Base-by-base conservation (phyloP, 2,329 filamentous ascomycete species). In the Myriosclerotinia scirpicola region DNA sequence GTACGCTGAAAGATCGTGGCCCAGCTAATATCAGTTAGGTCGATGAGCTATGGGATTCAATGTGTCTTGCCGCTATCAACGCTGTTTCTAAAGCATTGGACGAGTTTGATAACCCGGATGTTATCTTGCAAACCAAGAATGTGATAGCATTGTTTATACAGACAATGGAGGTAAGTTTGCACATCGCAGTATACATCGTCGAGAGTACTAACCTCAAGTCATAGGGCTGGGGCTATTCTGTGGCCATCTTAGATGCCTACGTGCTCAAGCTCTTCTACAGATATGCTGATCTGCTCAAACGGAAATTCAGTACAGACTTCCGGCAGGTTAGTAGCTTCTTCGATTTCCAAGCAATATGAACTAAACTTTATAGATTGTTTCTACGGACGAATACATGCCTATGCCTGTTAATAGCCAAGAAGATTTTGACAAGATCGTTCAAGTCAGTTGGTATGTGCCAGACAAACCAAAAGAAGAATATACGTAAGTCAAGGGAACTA, bases 381-480 rank as follows among this genome's bases (percentile, higher is more conserved):
- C 91, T n/a, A 97, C 92, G 0, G 95, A 99, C 77, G 95, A 99
- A 78, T 99, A 99, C 79, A 99, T 99, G 94, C 96, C 95, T 2
- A 98, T 99, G 95, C 91, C 92, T 1, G 96, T 98, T 77, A 92
- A 93, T 74, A 93, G 90, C 26, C 79, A 84, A 20, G 93, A 97
- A 73, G 93, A 98, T 75, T 98, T 96, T 76, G 92, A 96, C 74
- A 97, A 97, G 75, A 94, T 99, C 46, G 87, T 97, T 70, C 95
- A 93, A 69, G 93, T 98, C 68, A 96, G 91, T 79, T 99, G 94
- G 94, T 98, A 97, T 77, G 89, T 86, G 0, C 93, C 93, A 54
- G 92, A 96, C 42, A 92, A 91, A 73, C 81, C 88, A 22, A 80
- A 85, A 40, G 87, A 93, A 68, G 87, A 95, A 72, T 84, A 97